Evolutionary conservation across 345 rosid species (phyloP).

Genomic region (Arabis alpina): DNA sequence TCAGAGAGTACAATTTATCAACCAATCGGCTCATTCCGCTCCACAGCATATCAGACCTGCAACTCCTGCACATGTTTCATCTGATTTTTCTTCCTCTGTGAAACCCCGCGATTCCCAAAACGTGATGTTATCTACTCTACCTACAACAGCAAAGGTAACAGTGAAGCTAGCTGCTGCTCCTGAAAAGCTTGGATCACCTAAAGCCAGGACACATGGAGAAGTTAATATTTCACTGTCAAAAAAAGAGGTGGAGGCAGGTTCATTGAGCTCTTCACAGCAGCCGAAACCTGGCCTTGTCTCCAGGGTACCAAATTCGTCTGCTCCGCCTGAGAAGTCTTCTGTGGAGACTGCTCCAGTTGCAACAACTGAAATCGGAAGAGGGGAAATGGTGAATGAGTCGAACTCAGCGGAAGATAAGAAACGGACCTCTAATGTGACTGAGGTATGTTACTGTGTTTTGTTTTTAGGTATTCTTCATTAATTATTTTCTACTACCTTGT

Average conservation of each 20-base stretch:
- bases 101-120: conserved; percentile 50
- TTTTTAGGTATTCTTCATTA: background rate
- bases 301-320: conserved; percentile 33
- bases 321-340: conserved; percentile 42
- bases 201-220: conserved; percentile 48
- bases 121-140: conserved; percentile 44
- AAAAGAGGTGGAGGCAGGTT: conserved; percentile 45
- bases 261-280: conserved; percentile 46
- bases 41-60: conserved; percentile 51
- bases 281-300: conserved; percentile 48
- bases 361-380: conserved; percentile 47
- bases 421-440: conserved; percentile 45
- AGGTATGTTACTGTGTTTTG: conserved; percentile 49
- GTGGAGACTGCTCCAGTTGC: conserved; percentile 38
- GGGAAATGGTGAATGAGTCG: conserved; percentile 51
- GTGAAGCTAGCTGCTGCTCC: conserved; percentile 55
- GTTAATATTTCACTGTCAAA: conserved; percentile 40
- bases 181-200: conserved; percentile 54
- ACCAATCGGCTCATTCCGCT: conserved; percentile 51
- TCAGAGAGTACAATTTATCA: conserved; percentile 59
- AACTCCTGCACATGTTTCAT: conserved; percentile 41
- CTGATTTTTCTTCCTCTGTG: conserved; percentile 48
- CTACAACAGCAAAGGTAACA: conserved; percentile 55
- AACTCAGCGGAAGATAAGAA: conserved; percentile 64
- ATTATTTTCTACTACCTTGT: conserved; percentile 1